Percentiles rank a stretch among this genome's conserved stretches.
Conservation (phyloP, 148 eudicot genomes). For the Diospyros kaki region DNA sequence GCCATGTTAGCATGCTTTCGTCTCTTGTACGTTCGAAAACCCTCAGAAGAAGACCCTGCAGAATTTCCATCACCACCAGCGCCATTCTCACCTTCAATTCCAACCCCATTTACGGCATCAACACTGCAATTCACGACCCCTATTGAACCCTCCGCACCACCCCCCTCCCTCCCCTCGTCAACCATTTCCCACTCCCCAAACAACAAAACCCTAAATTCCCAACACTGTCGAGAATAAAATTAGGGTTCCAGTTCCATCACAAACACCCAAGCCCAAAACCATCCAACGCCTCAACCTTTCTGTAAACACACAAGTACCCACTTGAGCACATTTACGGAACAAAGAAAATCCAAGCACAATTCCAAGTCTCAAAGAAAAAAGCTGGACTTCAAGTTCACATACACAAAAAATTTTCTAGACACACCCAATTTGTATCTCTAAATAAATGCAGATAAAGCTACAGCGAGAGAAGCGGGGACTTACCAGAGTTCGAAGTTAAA, state of each 20-base stretch:
- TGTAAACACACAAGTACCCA: slow-evolving; percentile 3
- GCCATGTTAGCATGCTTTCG: slow-evolving; percentile 21
- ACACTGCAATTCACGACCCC: background rate
- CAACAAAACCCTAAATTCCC: background rate
- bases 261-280: background rate
- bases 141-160: background rate
- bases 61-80: slow-evolving; percentile 16
- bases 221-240: background rate
- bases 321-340: slow-evolving; percentile 11
- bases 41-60: slow-evolving; percentile 13
- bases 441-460: background rate
- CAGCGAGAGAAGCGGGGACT: background rate
- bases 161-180: slow-evolving; percentile 11
- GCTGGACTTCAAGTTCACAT: background rate
- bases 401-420: background rate
- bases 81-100: slow-evolving; percentile 20
- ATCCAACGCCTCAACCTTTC: slow-evolving; percentile 6
- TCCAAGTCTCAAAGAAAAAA: background rate
- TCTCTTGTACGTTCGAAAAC: slow-evolving; percentile 40
- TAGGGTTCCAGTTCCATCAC: slow-evolving; percentile 6
- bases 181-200: slow-evolving; percentile 18
- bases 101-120: slow-evolving; percentile 13
- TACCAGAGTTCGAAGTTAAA: background rate
- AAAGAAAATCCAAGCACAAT: background rate
- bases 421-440: background rate